These are phyloP conservation scores for Crepidotus variabilis DNA, from an alignment of 768 basidiomycete species.

Conservation along the genomic window DNA sequence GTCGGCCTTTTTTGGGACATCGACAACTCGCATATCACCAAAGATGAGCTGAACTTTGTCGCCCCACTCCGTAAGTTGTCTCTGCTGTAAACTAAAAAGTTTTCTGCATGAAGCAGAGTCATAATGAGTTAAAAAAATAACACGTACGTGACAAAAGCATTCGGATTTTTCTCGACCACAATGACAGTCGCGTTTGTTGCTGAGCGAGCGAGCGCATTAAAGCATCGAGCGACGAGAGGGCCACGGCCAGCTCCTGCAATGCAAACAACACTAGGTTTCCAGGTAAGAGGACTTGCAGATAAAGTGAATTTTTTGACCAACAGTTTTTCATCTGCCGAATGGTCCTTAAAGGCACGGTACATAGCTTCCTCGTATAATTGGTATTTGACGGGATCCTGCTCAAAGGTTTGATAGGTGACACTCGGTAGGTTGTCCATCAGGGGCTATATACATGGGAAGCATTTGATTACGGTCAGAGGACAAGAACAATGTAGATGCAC, in stretches of 20 bases:
- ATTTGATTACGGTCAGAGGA: slow-evolving; percentile 5
- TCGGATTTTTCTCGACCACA: slow-evolving; percentile 96
- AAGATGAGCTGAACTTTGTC: slow-evolving; percentile 70
- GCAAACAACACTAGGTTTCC: slow-evolving; percentile 63
- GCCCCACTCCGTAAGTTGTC: slow-evolving; percentile 81
- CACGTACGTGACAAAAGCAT: slow-evolving; percentile 89
- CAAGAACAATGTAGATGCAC: slow-evolving; percentile 32
- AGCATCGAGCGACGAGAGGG: slow-evolving; percentile 82
- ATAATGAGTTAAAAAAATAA: slow-evolving; percentile 5
- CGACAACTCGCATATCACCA: slow-evolving; percentile 89
- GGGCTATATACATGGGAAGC: slow-evolving; percentile 47
- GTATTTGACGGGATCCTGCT: slow-evolving; percentile 97
- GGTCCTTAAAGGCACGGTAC: slow-evolving; percentile 72
- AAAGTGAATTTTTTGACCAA: slow-evolving; percentile 35
- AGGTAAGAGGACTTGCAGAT: slow-evolving; percentile 1
- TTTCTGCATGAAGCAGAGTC: slow-evolving; percentile 8
- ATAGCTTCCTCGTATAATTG: slow-evolving; percentile 93
- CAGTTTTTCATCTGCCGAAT: slow-evolving; percentile 58
- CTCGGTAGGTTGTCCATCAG: slow-evolving; percentile 97
- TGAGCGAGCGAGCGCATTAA: slow-evolving; percentile 71
- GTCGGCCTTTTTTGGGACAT: slow-evolving; percentile 84
- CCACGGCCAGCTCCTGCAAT: slow-evolving; percentile 96
- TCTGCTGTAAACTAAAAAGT: slow-evolving; percentile 69
- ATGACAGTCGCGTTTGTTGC: slow-evolving; percentile 63
- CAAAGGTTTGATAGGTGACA: slow-evolving; percentile 95